Conservation (phyloP, 2,329 filamentous ascomycete species). For the Oidium heveae region DNA sequence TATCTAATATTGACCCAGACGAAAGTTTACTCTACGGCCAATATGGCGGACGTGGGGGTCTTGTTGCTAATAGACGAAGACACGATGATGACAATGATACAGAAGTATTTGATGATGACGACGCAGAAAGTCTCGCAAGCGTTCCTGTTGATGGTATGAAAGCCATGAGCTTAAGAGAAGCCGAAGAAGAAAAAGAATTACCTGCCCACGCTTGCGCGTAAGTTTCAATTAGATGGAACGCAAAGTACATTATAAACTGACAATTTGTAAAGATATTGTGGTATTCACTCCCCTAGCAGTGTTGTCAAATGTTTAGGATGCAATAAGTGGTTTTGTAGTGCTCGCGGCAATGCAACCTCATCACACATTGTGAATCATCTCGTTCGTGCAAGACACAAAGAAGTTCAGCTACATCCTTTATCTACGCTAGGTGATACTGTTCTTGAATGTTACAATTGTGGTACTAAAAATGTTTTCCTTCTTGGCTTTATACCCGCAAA, state of each 20-base stretch:
- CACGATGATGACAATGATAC: constrained; percentile 75
- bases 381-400: constrained; percentile 90
- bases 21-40: constrained; percentile 58
- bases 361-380: constrained; percentile 98
- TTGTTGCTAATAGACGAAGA: constrained; percentile 27
- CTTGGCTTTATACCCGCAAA: constrained; percentile 97
- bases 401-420: constrained; percentile 85
- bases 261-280: constrained; percentile 47
- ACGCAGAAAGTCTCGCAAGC: constrained; percentile 48
- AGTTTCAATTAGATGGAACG: constrained; percentile 17
- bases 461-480: constrained; percentile 95
- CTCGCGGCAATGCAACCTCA: constrained; percentile 83
- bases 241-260: not conserved
- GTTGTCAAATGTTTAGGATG: constrained; percentile 92
- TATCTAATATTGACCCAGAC: constrained; percentile 47
- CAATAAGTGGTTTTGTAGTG: constrained; percentile 98
- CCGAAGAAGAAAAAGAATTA: constrained; percentile 71
- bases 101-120: constrained; percentile 62
- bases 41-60: constrained; percentile 30
- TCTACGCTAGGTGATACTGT: constrained; percentile 89
- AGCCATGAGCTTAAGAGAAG: constrained; percentile 29
- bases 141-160: constrained; percentile 54
- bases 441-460: constrained; percentile 96
- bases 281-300: constrained; percentile 82
- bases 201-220: constrained; percentile 91